phyloP scores from a whole-genome alignment of 768 basidiomycete genomes.

The Mycena vitilis region DNA sequence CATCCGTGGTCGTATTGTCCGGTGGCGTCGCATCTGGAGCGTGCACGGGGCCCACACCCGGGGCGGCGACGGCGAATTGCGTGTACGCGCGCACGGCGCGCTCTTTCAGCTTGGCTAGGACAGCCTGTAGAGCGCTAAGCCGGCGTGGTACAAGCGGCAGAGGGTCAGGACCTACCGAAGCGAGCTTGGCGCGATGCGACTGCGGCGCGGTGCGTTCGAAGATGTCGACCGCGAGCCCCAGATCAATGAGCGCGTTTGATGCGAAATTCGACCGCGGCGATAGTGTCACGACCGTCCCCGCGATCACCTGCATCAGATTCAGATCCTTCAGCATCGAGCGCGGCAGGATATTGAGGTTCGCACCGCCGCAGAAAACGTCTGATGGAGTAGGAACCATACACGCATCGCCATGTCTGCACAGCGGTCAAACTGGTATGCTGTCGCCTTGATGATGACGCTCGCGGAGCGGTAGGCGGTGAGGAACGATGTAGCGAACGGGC shows the following conservation, averaged over 20 bases:
- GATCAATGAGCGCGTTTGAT: constrained; percentile 59
- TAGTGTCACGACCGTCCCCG: constrained; percentile 70
- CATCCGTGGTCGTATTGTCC: constrained; percentile 54
- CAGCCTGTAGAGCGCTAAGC: constrained; percentile 45
- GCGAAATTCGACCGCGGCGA: constrained; percentile 64
- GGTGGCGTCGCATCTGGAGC: constrained; percentile 1
- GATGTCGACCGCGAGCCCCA: constrained; percentile 57
- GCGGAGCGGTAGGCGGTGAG: constrained; percentile 65
- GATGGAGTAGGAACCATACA: constrained; percentile 63
- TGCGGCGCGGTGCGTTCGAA: constrained; percentile 59
- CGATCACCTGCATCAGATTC: constrained; percentile 56
- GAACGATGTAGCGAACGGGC: constrained; percentile 67
- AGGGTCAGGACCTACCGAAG: constrained; percentile 49
- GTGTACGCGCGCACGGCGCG: constrained; percentile 54
- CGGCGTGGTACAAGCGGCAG: not conserved
- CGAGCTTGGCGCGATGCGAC: constrained; percentile 60
- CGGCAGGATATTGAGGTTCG: constrained; percentile 29
- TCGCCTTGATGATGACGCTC: constrained; percentile 62
- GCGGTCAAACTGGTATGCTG: constrained; percentile 60
- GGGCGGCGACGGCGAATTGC: constrained; percentile 34
- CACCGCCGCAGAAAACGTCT: constrained; percentile 63
- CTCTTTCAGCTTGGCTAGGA: constrained; percentile 58
- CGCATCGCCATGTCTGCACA: constrained; percentile 60
- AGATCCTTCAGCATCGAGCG: constrained; percentile 1
- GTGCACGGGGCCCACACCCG: constrained; percentile 22